Conservation (phyloP, 805 yeast genomes). For the Dipodascus albidus region DNA sequence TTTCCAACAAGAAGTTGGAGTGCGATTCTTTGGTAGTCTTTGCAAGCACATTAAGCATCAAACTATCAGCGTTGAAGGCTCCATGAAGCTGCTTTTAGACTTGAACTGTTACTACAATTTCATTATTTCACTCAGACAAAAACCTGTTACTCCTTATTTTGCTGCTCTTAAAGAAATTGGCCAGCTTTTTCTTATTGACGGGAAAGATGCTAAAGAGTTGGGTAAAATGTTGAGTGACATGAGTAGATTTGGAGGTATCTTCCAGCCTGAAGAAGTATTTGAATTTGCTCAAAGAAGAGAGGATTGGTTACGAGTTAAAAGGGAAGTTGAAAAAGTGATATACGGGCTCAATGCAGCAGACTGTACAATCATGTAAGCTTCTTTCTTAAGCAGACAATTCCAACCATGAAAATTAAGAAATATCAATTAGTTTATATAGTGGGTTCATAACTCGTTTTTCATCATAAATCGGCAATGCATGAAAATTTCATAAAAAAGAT, state of each 20-base stretch:
- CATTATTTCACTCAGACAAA: constrained; percentile 42
- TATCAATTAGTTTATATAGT: not conserved
- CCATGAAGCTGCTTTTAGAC: constrained; percentile 71
- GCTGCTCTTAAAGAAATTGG: constrained; percentile 78
- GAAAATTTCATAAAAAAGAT: not conserved
- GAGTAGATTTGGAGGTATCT: constrained; percentile 76
- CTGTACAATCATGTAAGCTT: constrained; percentile 43
- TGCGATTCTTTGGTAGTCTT: constrained; percentile 64
- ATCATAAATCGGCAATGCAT: not conserved
- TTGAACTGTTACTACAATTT: constrained; percentile 70
- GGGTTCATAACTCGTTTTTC: not conserved
- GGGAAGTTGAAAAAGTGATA: constrained; percentile 86
- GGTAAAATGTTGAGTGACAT: constrained; percentile 78
- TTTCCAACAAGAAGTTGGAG: constrained; percentile 88
- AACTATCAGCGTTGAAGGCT: constrained; percentile 70
- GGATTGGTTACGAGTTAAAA: constrained; percentile 72
- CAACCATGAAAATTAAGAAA: not conserved
- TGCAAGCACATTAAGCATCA: constrained; percentile 68
- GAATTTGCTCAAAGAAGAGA: constrained; percentile 79
- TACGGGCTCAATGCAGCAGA: constrained; percentile 73
- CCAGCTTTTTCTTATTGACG: constrained; percentile 63
- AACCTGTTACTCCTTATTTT: constrained; percentile 53
- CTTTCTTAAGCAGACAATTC: not conserved
- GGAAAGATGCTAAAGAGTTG: constrained; percentile 67
- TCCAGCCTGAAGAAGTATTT: constrained; percentile 87